Percentiles rank a stretch among this genome's conserved stretches.
phyloP scores from a whole-genome alignment of 148 eudicot genomes.

The Heliosperma pusillum region DNA sequence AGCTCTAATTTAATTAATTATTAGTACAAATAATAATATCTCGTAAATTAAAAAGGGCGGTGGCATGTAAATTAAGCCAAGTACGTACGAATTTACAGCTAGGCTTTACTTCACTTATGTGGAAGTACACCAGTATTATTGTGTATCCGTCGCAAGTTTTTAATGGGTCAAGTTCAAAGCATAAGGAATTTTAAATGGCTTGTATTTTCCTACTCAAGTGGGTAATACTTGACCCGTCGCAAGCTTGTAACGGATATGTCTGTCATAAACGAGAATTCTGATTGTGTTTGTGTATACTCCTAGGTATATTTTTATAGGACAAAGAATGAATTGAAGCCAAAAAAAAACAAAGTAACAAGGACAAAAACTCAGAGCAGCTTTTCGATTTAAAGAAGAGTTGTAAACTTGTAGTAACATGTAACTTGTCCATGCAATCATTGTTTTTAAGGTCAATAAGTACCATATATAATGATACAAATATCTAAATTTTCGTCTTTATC shows the following conservation, averaged over 20 bases:
- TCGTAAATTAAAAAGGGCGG: slow-evolving; percentile 20
- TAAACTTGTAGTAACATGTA: background rate
- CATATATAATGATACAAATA: background rate
- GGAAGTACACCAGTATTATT: no score
- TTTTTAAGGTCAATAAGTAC: background rate
- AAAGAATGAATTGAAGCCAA: slow-evolving; percentile 1
- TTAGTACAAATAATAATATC: no score
- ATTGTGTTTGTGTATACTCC: no score
- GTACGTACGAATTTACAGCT: slow-evolving; percentile 14
- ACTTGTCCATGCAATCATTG: slow-evolving; percentile 21
- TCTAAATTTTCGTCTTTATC: no score
- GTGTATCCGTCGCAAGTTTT: no score
- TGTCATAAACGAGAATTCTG: no score
- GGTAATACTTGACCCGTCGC: no score
- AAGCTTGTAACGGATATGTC: no score
- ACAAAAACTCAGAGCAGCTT: slow-evolving; percentile 20
- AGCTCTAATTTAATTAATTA: background rate
- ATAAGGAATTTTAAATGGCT: no score
- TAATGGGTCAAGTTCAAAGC: no score
- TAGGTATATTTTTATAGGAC: slow-evolving; percentile 3
- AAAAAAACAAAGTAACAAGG: slow-evolving; percentile 18
- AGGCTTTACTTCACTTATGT: background rate
- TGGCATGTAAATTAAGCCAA: slow-evolving; percentile 24
- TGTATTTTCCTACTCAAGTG: no score
- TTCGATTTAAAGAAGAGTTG: slow-evolving; percentile 15